These are phyloP conservation scores for Spizellomyces sp. DNA, from an alignment of 192 early-diverging fungal species.

Conservation along the genomic window DNA sequence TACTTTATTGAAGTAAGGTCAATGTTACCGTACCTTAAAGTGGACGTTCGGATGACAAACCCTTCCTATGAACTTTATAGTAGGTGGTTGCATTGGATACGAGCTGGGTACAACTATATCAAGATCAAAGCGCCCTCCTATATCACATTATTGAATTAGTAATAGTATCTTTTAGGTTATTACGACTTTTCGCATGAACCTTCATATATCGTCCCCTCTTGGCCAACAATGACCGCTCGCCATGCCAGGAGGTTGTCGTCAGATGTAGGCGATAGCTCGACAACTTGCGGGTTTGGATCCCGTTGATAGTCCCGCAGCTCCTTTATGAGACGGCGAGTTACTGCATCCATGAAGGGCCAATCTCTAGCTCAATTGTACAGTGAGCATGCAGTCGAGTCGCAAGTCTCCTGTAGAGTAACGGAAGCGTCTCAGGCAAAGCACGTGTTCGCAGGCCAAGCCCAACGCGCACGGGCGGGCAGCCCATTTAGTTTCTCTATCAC, in stretches of 20 bases:
- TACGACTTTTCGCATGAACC: constrained; percentile 27
- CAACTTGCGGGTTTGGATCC: constrained; percentile 52
- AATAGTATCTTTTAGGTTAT: background rate
- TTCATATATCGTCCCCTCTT: constrained; percentile 70
- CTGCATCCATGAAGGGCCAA: constrained; percentile 34
- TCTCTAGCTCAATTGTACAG: background rate
- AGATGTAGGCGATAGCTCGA: constrained; percentile 60
- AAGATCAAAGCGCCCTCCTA: constrained; percentile 71
- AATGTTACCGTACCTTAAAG: constrained; percentile 68
- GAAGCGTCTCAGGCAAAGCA: too few species aligned
- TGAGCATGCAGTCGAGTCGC: too few species aligned
- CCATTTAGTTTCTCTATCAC: too few species aligned
- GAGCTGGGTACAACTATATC: constrained; percentile 66
- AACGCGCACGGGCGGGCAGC: too few species aligned
- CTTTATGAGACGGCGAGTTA: constrained; percentile 56
- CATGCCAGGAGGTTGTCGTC: constrained; percentile 75
- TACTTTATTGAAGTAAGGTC: background rate
- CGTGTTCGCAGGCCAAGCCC: too few species aligned
- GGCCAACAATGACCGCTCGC: constrained; percentile 68
- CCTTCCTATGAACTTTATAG: constrained; percentile 70
- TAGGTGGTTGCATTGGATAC: constrained; percentile 82
- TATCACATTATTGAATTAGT: constrained; percentile 7
- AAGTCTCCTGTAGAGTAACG: too few species aligned
- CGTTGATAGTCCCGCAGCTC: constrained; percentile 55
- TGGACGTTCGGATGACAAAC: constrained; percentile 95